phyloP scores from a whole-genome alignment of 139 green algal species.

The Micromonas commoda region DNA sequence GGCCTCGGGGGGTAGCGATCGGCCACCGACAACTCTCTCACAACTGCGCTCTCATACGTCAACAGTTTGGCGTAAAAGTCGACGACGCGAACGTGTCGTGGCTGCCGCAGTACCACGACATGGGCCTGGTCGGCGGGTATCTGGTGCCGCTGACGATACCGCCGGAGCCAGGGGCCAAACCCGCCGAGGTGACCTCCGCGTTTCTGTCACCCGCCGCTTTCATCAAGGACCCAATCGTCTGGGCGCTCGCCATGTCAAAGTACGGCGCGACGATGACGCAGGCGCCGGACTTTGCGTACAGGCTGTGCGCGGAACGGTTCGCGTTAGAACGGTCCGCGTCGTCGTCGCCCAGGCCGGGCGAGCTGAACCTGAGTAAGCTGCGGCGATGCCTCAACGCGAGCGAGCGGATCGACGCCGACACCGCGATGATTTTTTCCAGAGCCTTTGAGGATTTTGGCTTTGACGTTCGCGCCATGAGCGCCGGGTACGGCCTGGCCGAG shows the following conservation, averaged over 20 bases:
- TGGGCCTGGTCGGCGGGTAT: conserved; percentile 41
- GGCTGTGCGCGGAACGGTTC: neutral
- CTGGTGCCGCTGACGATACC: conserved; percentile 20
- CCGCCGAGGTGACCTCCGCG: no score
- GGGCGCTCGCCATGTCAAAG: conserved; percentile 26
- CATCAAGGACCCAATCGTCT: conserved; percentile 26
- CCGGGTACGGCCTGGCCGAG: conserved; percentile 39
- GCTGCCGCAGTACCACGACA: conserved; percentile 49
- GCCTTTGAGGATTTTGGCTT: conserved; percentile 13
- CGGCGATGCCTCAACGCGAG: neutral
- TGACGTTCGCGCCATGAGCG: neutral
- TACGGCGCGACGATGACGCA: conserved; percentile 29
- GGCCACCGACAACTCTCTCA: conserved; percentile 25
- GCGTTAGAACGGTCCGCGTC: no score
- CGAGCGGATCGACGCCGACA: neutral
- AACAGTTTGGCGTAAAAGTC: conserved; percentile 12
- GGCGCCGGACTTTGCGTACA: conserved; percentile 39
- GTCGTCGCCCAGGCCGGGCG: no score
- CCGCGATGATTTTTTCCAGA: neutral
- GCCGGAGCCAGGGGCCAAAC: neutral
- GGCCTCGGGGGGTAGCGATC: conserved; percentile 42
- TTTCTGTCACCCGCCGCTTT: conserved; percentile 33
- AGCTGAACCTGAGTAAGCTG: neutral
- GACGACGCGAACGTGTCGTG: conserved; percentile 30
- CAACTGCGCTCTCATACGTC: conserved; percentile 13